Evolutionary conservation across 139 green algal genomes (phyloP).

Genomic region (Mesotaenium endlicherianum): DNA sequence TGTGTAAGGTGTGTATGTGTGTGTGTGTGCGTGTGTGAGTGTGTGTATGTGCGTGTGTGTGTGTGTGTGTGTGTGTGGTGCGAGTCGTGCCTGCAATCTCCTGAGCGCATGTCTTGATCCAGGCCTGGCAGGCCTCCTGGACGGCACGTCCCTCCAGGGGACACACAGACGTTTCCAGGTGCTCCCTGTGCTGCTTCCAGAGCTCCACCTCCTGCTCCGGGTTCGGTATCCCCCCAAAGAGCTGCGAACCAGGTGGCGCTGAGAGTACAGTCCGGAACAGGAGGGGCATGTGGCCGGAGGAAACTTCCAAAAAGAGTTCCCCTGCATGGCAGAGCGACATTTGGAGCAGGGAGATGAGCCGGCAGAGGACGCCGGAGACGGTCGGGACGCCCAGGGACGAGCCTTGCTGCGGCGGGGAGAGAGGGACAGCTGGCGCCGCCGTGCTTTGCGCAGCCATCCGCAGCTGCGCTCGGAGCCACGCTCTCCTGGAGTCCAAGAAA

Average conservation of each 20-base stretch:
- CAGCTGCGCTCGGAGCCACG: slow-evolving; percentile 21
- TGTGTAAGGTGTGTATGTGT: background rate
- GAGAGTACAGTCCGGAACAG: slow-evolving; percentile 52
- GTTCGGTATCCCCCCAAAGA: slow-evolving; percentile 48
- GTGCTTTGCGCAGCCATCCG: background rate
- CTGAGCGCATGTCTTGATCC: slow-evolving; percentile 62
- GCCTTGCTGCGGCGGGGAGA: background rate
- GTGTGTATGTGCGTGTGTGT: too few relatives aligned
- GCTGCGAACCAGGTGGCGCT: background rate
- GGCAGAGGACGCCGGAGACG: background rate
- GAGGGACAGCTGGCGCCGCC: background rate
- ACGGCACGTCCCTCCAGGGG: slow-evolving; percentile 56
- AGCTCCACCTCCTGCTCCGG: slow-evolving; percentile 39
- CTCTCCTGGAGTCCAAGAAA: slow-evolving; percentile 1
- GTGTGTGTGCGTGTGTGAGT: too few relatives aligned
- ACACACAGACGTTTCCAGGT: slow-evolving; percentile 40
- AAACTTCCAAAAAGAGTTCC: slow-evolving; percentile 71
- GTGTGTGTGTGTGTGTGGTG: background rate
- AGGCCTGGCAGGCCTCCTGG: slow-evolving; percentile 61
- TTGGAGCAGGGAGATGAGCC: slow-evolving; percentile 2
- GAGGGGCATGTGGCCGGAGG: background rate
- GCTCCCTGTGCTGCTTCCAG: slow-evolving; percentile 43
- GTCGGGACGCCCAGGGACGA: background rate
- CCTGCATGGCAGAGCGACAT: slow-evolving; percentile 63
- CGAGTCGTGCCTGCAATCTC: slow-evolving; percentile 38